Evolutionary conservation across 2,329 filamentous ascomycete species (phyloP), one percentile per base, ranked within the genome.

Genomic region (Aspergillus jensenii): DNA sequence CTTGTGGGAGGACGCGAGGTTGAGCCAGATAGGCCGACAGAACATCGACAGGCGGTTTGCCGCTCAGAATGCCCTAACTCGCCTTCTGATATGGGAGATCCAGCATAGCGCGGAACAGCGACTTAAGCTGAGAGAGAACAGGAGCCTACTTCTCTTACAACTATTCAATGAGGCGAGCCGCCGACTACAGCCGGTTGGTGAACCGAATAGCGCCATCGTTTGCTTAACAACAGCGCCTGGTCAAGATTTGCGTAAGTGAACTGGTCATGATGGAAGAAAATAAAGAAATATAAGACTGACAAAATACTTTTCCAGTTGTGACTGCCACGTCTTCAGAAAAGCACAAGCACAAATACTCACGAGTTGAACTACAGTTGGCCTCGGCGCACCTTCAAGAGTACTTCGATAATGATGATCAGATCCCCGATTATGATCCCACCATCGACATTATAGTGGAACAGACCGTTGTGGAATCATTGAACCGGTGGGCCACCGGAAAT

Each of bases 21-120:
- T 73, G 39, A 69, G 67, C 33, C 69, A 74, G 55, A 62, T 73
- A 11, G 74, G 74, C 5, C 60, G 67, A 35, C 68, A 70, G 19
- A 68, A 69, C 12, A 59, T 57, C 31, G 67, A 71, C 15, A 72
- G 74, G 25, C 68, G 67, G 37, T 61, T 67, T 45, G 71, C 71
- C 2, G 68, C 72, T 4, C 71, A 75, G 55, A 74, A 71, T 23
- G 71, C 72, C 17, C 65, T 74, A 33, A 73, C 69, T 3, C 69
- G 71, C 11, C 72, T 71, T 23, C 53, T 75, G 23, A 72, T 76
- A 19, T 76, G 71, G 71, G 72, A 74, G 25, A 73, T 74, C 8
- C 72, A 73, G 54, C 65, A 70, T 37, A 68, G 74, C 52, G 68
- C 67, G 5, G 67, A 66, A 7, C 62, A 69, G 25, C 68, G 72